Conservation (phyloP, 1,284 basidiomycete genomes). For the Leccinum cinnamomeum region DNA sequence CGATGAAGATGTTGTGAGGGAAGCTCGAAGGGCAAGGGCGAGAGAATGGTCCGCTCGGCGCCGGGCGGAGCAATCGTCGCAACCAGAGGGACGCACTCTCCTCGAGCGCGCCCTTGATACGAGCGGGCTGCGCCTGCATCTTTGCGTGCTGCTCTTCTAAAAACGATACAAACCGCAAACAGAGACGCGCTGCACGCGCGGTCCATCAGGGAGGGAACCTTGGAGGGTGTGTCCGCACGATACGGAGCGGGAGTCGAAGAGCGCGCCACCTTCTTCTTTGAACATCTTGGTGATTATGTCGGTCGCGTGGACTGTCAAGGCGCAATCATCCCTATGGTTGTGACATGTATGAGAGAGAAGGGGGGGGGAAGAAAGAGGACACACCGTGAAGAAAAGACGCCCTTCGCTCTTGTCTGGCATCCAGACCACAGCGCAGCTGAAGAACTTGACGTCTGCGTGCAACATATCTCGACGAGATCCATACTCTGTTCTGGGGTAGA, state of each 20-base stretch:
- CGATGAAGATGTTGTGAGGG: slow-evolving; percentile 41
- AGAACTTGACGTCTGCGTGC: slow-evolving; percentile 79
- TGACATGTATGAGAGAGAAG: too few relatives aligned
- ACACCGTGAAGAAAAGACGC: too few relatives aligned
- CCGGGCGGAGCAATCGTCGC: slow-evolving; percentile 23
- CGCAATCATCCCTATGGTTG: too few relatives aligned
- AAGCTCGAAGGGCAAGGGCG: slow-evolving; percentile 51
- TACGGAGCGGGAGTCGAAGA: slow-evolving; percentile 95
- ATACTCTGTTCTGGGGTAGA: slow-evolving; percentile 96
- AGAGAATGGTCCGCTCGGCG: slow-evolving; percentile 57
- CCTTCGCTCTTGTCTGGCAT: too few relatives aligned
- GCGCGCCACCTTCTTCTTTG: slow-evolving; percentile 34
- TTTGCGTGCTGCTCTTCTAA: slow-evolving; percentile 77
- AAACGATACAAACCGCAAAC: slow-evolving; percentile 93
- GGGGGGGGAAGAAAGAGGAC: too few relatives aligned
- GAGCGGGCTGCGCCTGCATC: slow-evolving; percentile 46
- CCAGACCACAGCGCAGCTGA: slow-evolving; percentile 50
- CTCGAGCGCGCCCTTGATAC: slow-evolving; percentile 50
- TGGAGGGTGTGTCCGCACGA: slow-evolving; percentile 96
- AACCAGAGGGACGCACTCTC: slow-evolving; percentile 43
- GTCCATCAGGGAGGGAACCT: slow-evolving; percentile 89
- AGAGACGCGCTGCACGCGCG: slow-evolving; percentile 84
- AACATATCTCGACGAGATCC: slow-evolving; percentile 66
- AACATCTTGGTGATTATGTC: too few relatives aligned
- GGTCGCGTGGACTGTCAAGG: too few relatives aligned